Conservation (phyloP, 306 rosid genomes). For the Oxytropis ochrocephala region DNA sequence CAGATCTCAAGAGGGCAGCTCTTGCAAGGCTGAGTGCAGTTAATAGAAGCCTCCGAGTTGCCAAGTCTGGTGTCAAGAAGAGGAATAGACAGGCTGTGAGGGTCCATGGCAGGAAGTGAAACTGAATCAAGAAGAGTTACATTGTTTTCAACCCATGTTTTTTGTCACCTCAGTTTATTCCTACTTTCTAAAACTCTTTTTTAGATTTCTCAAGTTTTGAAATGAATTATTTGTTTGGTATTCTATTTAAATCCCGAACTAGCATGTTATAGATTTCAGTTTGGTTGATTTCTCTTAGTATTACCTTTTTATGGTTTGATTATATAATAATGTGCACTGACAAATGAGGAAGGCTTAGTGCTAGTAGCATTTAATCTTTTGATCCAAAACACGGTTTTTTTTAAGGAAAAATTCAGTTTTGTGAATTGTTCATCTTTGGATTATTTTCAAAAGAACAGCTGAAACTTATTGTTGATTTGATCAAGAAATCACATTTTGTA, state of each 20-base stretch:
- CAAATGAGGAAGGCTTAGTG: neutral
- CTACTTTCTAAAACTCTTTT: neutral
- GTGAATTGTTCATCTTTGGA: neutral
- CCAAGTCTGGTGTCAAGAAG: constrained; percentile 92
- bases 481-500: neutral
- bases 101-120: constrained; percentile 30
- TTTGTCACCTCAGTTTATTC: neutral
- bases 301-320: neutral
- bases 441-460: neutral
- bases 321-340: neutral
- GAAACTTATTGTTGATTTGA: neutral
- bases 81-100: constrained; percentile 71
- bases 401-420: neutral
- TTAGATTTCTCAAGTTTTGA: constrained; percentile 10
- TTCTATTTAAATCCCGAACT: neutral
- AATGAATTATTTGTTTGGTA: neutral
- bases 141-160: neutral
- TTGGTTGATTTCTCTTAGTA: neutral
- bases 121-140: neutral
- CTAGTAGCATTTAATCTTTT: neutral
- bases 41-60: constrained; percentile 74
- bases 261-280: neutral
- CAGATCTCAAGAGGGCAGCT: constrained; percentile 80
- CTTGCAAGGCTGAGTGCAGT: constrained; percentile 92
- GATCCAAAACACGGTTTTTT: neutral